Conservation (phyloP, 2,329 filamentous ascomycete genomes). For the Fusarium bulbicola region DNA sequence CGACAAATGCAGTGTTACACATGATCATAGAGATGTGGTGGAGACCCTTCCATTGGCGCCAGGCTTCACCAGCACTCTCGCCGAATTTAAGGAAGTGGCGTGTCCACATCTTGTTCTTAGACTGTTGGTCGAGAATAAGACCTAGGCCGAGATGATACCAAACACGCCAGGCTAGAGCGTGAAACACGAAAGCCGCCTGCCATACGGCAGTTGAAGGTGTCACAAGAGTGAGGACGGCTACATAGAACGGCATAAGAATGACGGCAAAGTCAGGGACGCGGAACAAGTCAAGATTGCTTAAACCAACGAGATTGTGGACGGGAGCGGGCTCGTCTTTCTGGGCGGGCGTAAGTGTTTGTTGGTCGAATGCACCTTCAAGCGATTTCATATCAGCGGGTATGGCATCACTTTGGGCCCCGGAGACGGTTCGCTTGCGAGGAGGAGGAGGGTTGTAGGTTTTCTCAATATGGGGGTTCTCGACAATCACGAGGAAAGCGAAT, state of each 20-base stretch:
- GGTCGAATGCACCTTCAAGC: constrained; percentile 37
- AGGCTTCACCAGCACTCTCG: constrained; percentile 88
- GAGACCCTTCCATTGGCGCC: constrained; percentile 97
- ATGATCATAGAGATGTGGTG: constrained; percentile 93
- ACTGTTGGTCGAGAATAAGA: constrained; percentile 84
- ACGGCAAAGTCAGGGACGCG: constrained; percentile 86
- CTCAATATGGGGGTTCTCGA: constrained; percentile 98
- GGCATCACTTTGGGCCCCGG: constrained; percentile 45
- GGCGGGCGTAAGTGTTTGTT: constrained; percentile 35
- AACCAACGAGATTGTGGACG: constrained; percentile 84
- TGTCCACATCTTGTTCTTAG: constrained; percentile 92
- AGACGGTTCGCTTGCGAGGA: constrained; percentile 67
- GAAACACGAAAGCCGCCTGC: constrained; percentile 81
- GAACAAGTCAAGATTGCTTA: constrained; percentile 87
- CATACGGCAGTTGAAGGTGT: constrained; percentile 81
- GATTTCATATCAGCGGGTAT: constrained; percentile 40
- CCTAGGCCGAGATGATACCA: constrained; percentile 94
- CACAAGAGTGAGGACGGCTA: constrained; percentile 75
- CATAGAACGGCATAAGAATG: constrained; percentile 78
- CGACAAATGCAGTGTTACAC: constrained; percentile 88
- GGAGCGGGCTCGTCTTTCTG: constrained; percentile 63
- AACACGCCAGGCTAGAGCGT: constrained; percentile 83
- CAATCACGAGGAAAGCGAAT: constrained; percentile 88
- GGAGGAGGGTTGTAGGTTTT: constrained; percentile 95
- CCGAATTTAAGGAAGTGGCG: constrained; percentile 98